phyloP scores from a whole-genome alignment of 2,329 filamentous ascomycete genomes.

The Fusarium cyanostomum region DNA sequence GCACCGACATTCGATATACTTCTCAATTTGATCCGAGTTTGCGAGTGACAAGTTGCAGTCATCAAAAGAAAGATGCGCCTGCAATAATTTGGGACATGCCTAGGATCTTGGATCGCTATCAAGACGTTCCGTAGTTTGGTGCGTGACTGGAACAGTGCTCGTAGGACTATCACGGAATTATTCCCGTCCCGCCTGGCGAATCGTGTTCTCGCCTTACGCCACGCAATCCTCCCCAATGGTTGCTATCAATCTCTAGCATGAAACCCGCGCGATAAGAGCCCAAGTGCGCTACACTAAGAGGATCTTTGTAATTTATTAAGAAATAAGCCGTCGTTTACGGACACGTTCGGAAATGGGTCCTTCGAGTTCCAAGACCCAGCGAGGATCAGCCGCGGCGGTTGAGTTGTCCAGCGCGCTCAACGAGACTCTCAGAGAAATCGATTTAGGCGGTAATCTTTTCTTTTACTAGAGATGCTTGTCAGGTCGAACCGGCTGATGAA shows the following conservation, averaged over 20 bases:
- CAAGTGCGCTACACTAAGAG: not conserved
- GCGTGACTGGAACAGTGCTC: not conserved
- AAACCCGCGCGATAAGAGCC: no score
- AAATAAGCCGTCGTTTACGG: not conserved
- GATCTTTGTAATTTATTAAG: not conserved
- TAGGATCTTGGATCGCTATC: no score
- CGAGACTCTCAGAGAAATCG: constrained; percentile 18
- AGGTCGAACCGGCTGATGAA: not conserved
- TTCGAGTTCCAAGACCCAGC: constrained; percentile 12
- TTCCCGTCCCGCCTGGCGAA: not conserved
- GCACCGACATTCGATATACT: no score
- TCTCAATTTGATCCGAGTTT: no score
- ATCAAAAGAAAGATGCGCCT: no score
- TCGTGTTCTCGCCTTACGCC: not conserved
- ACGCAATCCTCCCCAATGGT: no score
- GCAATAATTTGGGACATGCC: no score
- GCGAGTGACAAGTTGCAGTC: no score
- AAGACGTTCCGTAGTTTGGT: no score
- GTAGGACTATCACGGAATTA: not conserved
- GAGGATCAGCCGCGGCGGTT: constrained; percentile 11
- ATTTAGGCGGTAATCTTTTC: constrained; percentile 5
- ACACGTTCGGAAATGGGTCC: constrained; percentile 13
- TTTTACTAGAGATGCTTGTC: not conserved
- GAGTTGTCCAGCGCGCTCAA: constrained; percentile 18
- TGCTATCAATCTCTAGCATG: no score